These are phyloP conservation scores for Sanghuangporus weigelae DNA, from an alignment of 1,284 basidiomycete species.

Conservation along the genomic window DNA sequence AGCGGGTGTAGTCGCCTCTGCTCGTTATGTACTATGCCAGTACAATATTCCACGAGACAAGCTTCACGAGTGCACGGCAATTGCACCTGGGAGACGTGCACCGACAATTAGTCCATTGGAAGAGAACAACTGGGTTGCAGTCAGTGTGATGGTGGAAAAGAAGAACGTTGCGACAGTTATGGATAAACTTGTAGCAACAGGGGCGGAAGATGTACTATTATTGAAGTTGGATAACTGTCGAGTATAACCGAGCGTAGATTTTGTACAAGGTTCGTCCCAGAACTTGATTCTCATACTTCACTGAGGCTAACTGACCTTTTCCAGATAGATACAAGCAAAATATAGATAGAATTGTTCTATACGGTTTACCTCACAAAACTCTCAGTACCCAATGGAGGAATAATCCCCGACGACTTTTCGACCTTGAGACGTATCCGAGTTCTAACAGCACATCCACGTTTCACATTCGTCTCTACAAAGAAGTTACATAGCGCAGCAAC, in stretches of 20 bases:
- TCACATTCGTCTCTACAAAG: too few species aligned
- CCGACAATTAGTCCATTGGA: constrained; percentile 90
- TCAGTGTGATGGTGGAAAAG: constrained; percentile 91
- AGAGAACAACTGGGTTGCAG: constrained; percentile 82
- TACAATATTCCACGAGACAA: constrained; percentile 80
- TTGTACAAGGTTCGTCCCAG: neutral
- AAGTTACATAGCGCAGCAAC: too few species aligned
- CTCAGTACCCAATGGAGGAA: too few species aligned
- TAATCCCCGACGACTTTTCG: too few species aligned
- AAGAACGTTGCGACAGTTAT: constrained; percentile 82
- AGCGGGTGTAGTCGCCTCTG: constrained; percentile 89
- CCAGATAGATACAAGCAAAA: neutral
- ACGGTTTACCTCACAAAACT: too few species aligned
- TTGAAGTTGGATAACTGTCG: constrained; percentile 92
- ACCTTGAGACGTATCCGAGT: too few species aligned
- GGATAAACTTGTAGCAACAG: constrained; percentile 80
- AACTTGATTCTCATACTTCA: neutral
- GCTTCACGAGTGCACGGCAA: constrained; percentile 56
- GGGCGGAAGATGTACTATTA: constrained; percentile 89
- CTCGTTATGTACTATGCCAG: constrained; percentile 84
- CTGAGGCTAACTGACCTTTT: neutral
- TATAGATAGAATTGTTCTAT: neutral
- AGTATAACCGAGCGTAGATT: constrained; percentile 45
- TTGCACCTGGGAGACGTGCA: constrained; percentile 89
- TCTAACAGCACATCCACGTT: too few species aligned